Evolutionary conservation across 176 grass and related monocot genomes (phyloP), one percentile per base, ranked within the genome.

Genomic region (Carex myosuroides): DNA sequence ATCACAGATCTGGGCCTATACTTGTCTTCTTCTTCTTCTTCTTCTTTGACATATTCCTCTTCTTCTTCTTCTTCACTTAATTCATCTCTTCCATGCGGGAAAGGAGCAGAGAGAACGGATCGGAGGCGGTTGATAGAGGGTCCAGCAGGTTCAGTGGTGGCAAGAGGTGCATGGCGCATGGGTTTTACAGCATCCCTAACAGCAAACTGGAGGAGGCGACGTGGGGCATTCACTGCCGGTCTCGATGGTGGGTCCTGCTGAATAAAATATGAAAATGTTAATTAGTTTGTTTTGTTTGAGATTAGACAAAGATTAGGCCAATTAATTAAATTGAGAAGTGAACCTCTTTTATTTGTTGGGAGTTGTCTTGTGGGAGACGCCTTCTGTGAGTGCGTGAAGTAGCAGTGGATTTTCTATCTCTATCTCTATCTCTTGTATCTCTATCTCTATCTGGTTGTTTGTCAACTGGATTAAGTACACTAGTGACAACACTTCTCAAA

Each of bases 121-220:
- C 89, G 82, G 82, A 98, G 91, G 26, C 88, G 91, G 77, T 90
- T 95, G 48, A 85, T 81, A 89, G 80, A 79, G 77, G 87, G 84
- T 80, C 88, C 92, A 11, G 57, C 92, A 11, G 63, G 85, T 82
- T 80, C 88, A 79, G 86, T 21, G 33, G 29, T 88, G 64, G 81
- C 26, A 74, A 89, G 85, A 69, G 92, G 90, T 76, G 64, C 3
- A 6, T 52, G 42, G 1, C 9, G 70, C 44, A 89, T 42, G 70
- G 89, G 86, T 87, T 70, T 95, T 13, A 98, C 92, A 88, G 93
- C 96, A 84, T 98, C 96, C 61, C 96, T 91, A 83, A 98, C 96
- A 85, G 96, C 96, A 85, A 93, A 98, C 81, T 98, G 96, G 82
- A 98, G 93, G 87, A 98, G 96, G 13, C 96, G 89, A 29, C 91